Base-by-base conservation (phyloP, 2,329 filamentous ascomycete species). In the Colletotrichum sublineola region DNA sequence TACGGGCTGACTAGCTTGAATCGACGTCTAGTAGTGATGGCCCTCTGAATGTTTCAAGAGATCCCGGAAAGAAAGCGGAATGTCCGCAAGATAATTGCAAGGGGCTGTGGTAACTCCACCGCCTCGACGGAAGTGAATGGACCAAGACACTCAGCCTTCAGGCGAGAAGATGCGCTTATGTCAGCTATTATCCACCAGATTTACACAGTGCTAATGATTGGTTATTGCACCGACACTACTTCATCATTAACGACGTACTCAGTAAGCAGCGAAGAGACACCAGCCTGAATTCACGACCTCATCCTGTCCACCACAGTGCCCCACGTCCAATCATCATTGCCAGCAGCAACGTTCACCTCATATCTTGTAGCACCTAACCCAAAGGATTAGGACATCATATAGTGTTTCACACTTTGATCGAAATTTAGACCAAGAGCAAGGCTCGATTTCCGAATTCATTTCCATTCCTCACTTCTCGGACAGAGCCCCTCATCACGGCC, bases 401-500 rank as follows among this genome's bases (percentile, higher is more conserved):
- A 57, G 36, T 24, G 33, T 20, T 36, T 36, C 8, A 53, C 52
- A 29, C 55, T 15, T 40, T 20, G 53, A 56, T 56, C 20, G 44
- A 18, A 36, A 24, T 5, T 18, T 24, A 29, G 36, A 24, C 24
- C 15, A 7, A 14, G n/a, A n/a, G 33, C n/a, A n/a, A 40, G 15
- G 33, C 55, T 24, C 11, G 5, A 57, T 15, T 14, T 24, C 11
- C 55, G n/a, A 40, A 57, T 14, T 24, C 36, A 29, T 9, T 9
- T 40, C 31, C 50, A 44, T 8, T 18, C 55, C 44, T 57, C 33
- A 11, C 15, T 36, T 50, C 15, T 31, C 9, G 20, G 29, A 55
- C 52, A 38, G 44, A n/a, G 24, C 55, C 62, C 62, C 18, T 63
- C 36, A 33, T 33, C 11, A 24, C 62, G 24, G 31, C 50, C 31